Conservation (phyloP, 2,329 filamentous ascomycete species). For the Colletotrichum sp. region DNA sequence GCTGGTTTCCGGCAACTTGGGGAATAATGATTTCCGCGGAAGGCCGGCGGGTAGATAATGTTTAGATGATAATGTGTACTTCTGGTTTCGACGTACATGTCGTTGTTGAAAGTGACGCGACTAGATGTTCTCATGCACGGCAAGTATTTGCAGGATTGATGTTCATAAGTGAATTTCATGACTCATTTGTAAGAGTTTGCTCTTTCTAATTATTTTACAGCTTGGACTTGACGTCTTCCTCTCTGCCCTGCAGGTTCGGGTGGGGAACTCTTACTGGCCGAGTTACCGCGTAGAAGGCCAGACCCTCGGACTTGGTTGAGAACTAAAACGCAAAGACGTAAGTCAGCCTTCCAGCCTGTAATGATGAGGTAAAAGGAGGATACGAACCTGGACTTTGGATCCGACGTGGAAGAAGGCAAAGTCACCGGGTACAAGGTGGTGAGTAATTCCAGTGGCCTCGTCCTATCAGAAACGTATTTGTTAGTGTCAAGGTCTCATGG, state of each 20-base stretch:
- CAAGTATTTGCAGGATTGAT: neutral
- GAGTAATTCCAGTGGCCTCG: neutral
- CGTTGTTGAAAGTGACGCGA: neutral
- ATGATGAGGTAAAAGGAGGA: neutral
- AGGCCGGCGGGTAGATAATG: neutral
- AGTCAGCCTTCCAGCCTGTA: neutral
- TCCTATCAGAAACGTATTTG: neutral
- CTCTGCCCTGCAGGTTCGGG: neutral
- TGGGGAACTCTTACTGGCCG: slow-evolving; percentile 4
- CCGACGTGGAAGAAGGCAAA: slow-evolving; percentile 2
- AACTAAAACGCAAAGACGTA: neutral
- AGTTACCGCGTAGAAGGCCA: slow-evolving; percentile 18
- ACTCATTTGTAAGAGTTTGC: neutral
- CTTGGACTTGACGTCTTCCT: neutral
- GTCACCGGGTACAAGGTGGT: neutral
- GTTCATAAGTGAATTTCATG: neutral
- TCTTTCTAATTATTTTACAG: neutral
- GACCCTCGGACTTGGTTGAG: slow-evolving; percentile 17
- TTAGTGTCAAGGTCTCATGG: neutral
- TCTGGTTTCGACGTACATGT: neutral
- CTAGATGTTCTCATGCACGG: neutral
- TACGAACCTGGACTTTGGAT: neutral
- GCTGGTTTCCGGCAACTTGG: neutral
- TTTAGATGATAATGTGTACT: neutral
- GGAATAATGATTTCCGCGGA: neutral